Evolutionary conservation across 768 basidiomycete genomes (phyloP).

Genomic region (Auriscalpium microsporum): DNA sequence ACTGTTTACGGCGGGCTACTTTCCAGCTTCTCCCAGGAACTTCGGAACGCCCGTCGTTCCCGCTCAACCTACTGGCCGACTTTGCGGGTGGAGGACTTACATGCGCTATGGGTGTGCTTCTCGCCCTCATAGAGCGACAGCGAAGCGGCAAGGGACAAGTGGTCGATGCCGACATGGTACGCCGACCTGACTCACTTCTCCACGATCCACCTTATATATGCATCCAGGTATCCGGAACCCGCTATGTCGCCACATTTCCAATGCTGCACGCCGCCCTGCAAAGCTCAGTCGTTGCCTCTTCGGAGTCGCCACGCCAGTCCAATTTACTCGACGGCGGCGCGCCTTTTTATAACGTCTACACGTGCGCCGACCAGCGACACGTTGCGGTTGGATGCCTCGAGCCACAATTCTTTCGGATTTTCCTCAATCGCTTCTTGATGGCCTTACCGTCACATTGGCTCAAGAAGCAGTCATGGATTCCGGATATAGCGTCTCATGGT

Average conservation of each 20-base stretch:
- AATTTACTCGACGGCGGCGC: constrained; percentile 69
- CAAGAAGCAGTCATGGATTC: constrained; percentile 43
- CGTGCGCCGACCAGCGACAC: constrained; percentile 62
- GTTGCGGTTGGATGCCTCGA: constrained; percentile 75
- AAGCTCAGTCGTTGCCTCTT: constrained; percentile 21
- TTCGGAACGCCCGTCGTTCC: constrained; percentile 55
- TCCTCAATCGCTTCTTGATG: constrained; percentile 45
- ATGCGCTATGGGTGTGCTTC: constrained; percentile 63
- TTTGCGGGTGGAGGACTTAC: constrained; percentile 77
- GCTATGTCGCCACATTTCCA: constrained; percentile 69
- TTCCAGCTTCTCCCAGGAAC: constrained; percentile 60
- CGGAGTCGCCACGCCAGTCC: constrained; percentile 38
- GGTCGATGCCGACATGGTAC: constrained; percentile 70
- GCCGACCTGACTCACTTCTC: constrained; percentile 2
- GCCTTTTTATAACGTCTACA: constrained; percentile 71
- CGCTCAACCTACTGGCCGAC: constrained; percentile 71
- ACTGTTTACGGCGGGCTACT: not conserved
- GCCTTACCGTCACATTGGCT: constrained; percentile 36
- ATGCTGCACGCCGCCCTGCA: constrained; percentile 38
- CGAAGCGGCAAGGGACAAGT: constrained; percentile 65
- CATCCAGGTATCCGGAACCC: constrained; percentile 64
- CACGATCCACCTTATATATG: not conserved
- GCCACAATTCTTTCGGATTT: constrained; percentile 58
- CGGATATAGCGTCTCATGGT: constrained; percentile 36
- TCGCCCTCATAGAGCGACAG: constrained; percentile 63